Evolutionary conservation across 1,139 yeast genomes (phyloP).

Genomic region (Suhomyces guaymorum): DNA sequence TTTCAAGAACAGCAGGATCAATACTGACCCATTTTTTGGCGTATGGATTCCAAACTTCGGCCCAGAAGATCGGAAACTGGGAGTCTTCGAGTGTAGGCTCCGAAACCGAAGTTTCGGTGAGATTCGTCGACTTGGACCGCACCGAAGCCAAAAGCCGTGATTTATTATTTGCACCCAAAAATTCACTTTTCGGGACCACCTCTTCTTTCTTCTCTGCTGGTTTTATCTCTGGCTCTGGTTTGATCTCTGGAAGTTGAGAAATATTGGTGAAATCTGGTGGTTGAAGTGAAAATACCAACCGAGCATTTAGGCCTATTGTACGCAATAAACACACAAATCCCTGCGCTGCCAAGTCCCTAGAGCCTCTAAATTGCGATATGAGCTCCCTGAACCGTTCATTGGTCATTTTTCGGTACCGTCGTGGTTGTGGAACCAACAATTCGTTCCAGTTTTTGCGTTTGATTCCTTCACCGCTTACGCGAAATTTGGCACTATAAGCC

Average conservation of each 20-base stretch:
- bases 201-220: too few species aligned
- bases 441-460: constrained; percentile 64
- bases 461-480: constrained; percentile 46
- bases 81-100: constrained; percentile 29
- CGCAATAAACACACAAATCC: constrained; percentile 81
- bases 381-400: constrained; percentile 41
- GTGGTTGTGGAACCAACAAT: constrained; percentile 26
- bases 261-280: constrained; percentile 77
- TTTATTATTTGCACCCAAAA: constrained; percentile 6
- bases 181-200: too few species aligned
- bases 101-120: background rate
- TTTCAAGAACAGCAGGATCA: constrained; percentile 69
- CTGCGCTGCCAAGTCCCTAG: constrained; percentile 80
- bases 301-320: constrained; percentile 66
- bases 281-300: constrained; percentile 81
- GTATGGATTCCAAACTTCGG: constrained; percentile 85
- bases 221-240: too few species aligned
- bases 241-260: constrained; percentile 20
- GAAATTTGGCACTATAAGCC: constrained; percentile 62
- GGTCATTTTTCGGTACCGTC: constrained; percentile 27
- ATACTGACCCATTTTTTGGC: constrained; percentile 78
- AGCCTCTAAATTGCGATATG: constrained; percentile 56
- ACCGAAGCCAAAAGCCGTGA: constrained; percentile 12
- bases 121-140: constrained; percentile 9
- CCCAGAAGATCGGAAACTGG: constrained; percentile 80